These are phyloP conservation scores for Scutellaria minor DNA, from an alignment of 257 asterid genomes.

Conservation along the genomic window DNA sequence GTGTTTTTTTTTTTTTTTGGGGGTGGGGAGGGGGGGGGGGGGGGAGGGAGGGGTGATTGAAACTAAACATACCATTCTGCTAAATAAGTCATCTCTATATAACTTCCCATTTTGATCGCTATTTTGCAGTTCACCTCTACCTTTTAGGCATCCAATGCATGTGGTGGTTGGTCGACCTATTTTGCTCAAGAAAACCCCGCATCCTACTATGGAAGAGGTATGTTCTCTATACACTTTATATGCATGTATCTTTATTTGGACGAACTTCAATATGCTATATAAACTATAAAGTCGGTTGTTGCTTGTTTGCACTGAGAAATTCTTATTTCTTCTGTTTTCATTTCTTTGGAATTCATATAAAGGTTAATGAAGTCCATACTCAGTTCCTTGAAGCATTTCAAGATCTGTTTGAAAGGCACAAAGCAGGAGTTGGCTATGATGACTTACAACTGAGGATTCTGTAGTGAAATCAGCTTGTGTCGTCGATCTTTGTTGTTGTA, in stretches of 20 bases:
- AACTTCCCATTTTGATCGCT: not conserved
- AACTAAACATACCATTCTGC: not conserved
- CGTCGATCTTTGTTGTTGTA: constrained; percentile 21
- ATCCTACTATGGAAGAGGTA: constrained; percentile 89
- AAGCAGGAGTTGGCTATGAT: constrained; percentile 60
- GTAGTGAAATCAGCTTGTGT: constrained; percentile 36
- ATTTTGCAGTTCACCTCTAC: constrained; percentile 80
- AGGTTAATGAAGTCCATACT: constrained; percentile 76
- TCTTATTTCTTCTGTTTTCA: not conserved
- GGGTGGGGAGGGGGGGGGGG: no score
- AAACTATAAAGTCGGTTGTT: not conserved
- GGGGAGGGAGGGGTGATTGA: no score
- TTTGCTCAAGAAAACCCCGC: constrained; percentile 59
- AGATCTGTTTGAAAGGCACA: constrained; percentile 73
- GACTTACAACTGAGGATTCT: constrained; percentile 57
- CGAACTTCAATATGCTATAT: not conserved
- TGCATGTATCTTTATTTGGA: not conserved
- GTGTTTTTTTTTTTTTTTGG: not conserved
- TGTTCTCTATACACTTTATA: not conserved
- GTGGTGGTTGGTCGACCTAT: constrained; percentile 96
- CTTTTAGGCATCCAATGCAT: constrained; percentile 78
- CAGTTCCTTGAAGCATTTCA: constrained; percentile 63
- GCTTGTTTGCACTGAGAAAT: not conserved
- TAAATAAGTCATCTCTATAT: not conserved
- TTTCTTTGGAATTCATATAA: not conserved